phyloP scores from a whole-genome alignment of 371 early-diverging fungal genomes.

The Zychaea mexicana region DNA sequence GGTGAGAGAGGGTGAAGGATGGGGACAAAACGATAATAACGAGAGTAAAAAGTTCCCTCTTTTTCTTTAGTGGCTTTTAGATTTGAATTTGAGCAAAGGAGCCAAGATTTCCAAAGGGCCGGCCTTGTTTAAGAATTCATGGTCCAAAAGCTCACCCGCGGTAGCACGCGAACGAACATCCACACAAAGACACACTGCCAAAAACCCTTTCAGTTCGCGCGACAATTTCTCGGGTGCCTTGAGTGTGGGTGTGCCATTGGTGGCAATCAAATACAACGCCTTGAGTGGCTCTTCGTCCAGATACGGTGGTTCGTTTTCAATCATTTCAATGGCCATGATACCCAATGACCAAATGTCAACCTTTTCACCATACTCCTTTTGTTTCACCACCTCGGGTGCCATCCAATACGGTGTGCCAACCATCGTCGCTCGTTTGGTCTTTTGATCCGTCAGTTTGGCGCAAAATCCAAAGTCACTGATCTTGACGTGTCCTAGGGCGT shows the following conservation, averaged over 20 bases:
- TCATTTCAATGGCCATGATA: constrained; percentile 98
- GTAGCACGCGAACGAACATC: constrained; percentile 89
- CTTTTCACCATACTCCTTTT: constrained; percentile 88
- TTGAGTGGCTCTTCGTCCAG: constrained; percentile 93
- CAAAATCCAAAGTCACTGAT: constrained; percentile 94
- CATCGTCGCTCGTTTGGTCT: constrained; percentile 88
- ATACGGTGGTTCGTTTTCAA: constrained; percentile 98
- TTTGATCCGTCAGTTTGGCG: constrained; percentile 81
- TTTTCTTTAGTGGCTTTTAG: constrained; percentile 6
- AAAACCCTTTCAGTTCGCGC: constrained; percentile 83
- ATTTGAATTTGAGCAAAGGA: constrained; percentile 57
- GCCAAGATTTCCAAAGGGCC: constrained; percentile 54
- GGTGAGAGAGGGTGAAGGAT: no score
- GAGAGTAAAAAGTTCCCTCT: no score
- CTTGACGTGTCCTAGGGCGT: constrained; percentile 89
- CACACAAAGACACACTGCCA: constrained; percentile 88
- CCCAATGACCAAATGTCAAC: constrained; percentile 95
- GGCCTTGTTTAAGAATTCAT: constrained; percentile 74
- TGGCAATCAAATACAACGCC: constrained; percentile 95
- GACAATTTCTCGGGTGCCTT: constrained; percentile 86
- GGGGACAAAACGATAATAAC: no score
- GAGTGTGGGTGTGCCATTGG: constrained; percentile 95
- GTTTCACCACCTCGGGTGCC: constrained; percentile 93
- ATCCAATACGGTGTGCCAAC: constrained; percentile 93
- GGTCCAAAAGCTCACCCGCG: constrained; percentile 79